These are phyloP conservation scores for Lentinula boryana DNA, from an alignment of 768 basidiomycete species.

Conservation along the genomic window DNA sequence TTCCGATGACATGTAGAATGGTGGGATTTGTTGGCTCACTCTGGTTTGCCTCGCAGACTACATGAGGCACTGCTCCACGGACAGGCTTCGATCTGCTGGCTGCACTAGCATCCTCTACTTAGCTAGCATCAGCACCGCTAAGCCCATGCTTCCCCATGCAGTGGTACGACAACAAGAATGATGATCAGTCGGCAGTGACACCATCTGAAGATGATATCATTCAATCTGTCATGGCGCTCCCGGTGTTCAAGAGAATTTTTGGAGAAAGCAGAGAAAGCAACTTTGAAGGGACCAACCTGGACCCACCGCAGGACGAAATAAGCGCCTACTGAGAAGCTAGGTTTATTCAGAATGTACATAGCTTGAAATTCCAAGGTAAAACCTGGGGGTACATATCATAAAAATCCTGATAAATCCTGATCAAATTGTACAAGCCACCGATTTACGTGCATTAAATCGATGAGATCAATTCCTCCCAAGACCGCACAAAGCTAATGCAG, in stretches of 20 bases:
- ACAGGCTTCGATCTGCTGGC: neutral
- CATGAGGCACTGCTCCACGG: neutral
- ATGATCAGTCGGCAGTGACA: neutral
- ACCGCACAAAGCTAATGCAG: conserved; percentile 10
- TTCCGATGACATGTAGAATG: neutral
- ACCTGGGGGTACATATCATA: neutral
- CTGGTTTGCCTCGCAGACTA: neutral
- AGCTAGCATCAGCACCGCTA: neutral
- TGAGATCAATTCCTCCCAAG: neutral
- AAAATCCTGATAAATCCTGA: neutral
- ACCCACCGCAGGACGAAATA: neutral
- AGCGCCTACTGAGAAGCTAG: no score
- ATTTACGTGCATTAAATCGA: neutral
- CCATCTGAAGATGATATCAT: neutral
- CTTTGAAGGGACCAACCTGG: neutral
- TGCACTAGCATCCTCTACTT: no score
- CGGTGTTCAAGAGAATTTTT: neutral
- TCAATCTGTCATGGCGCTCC: neutral
- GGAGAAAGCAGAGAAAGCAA: neutral
- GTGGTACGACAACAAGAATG: neutral
- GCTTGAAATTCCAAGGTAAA: neutral
- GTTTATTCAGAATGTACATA: conserved; percentile 1
- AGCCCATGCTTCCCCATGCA: neutral
- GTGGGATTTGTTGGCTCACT: neutral
- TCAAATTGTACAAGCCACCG: neutral